Conservation (phyloP, 306 rosid genomes). For the Prunus armeniaca region DNA sequence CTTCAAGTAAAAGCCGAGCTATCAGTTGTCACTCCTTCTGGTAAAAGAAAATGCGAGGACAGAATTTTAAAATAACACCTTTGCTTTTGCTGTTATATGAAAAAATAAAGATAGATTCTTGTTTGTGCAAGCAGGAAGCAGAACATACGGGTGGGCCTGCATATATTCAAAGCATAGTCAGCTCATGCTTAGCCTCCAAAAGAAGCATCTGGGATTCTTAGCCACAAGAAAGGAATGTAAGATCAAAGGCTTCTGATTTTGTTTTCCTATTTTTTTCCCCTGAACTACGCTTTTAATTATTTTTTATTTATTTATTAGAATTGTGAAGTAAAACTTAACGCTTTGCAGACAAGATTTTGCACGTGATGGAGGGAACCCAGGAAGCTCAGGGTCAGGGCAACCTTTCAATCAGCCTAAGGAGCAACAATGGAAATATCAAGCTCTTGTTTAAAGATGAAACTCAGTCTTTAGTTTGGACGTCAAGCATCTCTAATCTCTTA, state of each 20-base stretch:
- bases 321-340: neutral
- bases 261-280: neutral
- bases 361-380: slow-evolving; percentile 14
- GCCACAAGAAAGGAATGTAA: slow-evolving; percentile 23
- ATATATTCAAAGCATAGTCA: slow-evolving; percentile 21
- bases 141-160: slow-evolving; percentile 7
- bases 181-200: slow-evolving; percentile 16
- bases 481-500: slow-evolving; percentile 24
- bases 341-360: slow-evolving; percentile 21
- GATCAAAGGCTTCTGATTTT: slow-evolving; percentile 2
- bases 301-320: neutral
- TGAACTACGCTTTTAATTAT: neutral
- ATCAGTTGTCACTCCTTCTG: slow-evolving; percentile 21
- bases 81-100: neutral
- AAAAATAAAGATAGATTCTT: neutral
- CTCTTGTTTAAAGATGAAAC: slow-evolving; percentile 24
- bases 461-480: slow-evolving; percentile 14
- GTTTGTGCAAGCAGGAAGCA: slow-evolving; percentile 13
- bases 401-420: slow-evolving; percentile 15
- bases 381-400: slow-evolving; percentile 16
- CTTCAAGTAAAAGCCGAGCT: slow-evolving; percentile 17
- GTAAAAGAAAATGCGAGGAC: neutral
- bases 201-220: slow-evolving; percentile 24
- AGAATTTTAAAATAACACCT: neutral
- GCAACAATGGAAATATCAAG: slow-evolving; percentile 19